Evolutionary conservation across 148 eudicot genomes (phyloP), one percentile per base, ranked within the genome.

Genomic region (Fagopyrum tataricum): DNA sequence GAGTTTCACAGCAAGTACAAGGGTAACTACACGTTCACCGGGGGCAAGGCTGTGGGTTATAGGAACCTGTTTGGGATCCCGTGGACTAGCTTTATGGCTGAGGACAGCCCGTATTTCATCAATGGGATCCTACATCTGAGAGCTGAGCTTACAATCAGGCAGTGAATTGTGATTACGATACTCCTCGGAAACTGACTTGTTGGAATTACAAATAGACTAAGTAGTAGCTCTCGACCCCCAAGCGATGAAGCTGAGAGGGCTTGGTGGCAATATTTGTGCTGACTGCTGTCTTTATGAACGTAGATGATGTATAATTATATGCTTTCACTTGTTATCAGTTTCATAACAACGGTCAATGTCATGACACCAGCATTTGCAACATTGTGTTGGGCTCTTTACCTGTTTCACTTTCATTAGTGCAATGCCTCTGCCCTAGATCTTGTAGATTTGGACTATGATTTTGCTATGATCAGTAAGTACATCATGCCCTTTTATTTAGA

Each of bases 21-120:
- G 72, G 97, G 97, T 7, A 90, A 87, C 71, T 92, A 92, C 77
- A 90, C 93, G 42, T 92, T 92, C 72, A 90, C 90, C 2, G 97
- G 97, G 26, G 97, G 97, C 0, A 92, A 92, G 72, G 97, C 97
- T 0, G 97, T 92, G 41, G 97, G 97, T 0, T 92, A 92, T 70
- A 78, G 97, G 21, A 92, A 92, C 80, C 83, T 92, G 39, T 92
- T 92, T 64, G 91, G 90, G 37, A 84, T 92, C 48, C 89, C 91
- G 0, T 92, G 97, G 97, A 82, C 88, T 3, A 86, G 93, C 7
- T 92, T 92, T 72, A 83, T 88, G 91, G 96, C 97, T 1, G 97
- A 92, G 1, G 96, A 92, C 24, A 90, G 97, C 77, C 90, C 83
- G n/a, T 92, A 80, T 76, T 92, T 92, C 84, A 87, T 92, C 81